Percentiles rank a stretch among this genome's conserved stretches.
Conservation (phyloP, 2,329 filamentous ascomycete genomes). For the Fusarium armeniacum region DNA sequence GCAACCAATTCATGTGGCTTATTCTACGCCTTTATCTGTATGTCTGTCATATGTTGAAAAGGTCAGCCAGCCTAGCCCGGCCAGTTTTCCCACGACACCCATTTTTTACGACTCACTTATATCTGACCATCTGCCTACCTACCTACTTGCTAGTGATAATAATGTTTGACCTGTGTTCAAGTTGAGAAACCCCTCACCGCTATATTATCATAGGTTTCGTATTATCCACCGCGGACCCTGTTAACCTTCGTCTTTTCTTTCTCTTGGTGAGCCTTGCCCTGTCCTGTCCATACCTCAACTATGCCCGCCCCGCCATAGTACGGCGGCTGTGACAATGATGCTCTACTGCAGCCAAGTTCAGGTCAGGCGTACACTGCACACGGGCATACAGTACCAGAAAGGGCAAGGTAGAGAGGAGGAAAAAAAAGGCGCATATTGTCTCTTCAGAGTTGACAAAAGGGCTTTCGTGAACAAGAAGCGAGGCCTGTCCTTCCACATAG, state of each 20-base stretch:
- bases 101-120: neutral
- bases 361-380: slow-evolving; percentile 41
- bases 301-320: slow-evolving; percentile 21
- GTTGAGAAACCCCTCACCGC: slow-evolving; percentile 16
- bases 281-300: slow-evolving; percentile 23
- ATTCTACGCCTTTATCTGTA: slow-evolving; percentile 17
- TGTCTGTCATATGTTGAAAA: neutral
- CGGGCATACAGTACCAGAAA: slow-evolving; percentile 28
- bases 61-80: slow-evolving; percentile 16
- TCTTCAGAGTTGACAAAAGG: slow-evolving; percentile 16
- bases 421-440: slow-evolving; percentile 33
- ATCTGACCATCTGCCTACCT: neutral
- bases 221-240: slow-evolving; percentile 10
- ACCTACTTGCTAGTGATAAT: neutral
- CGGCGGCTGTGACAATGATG: slow-evolving; percentile 35
- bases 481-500: neutral
- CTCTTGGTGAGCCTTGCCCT: slow-evolving; percentile 43
- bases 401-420: slow-evolving; percentile 7
- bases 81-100: neutral
- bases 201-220: neutral
- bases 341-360: slow-evolving; percentile 27
- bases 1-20: slow-evolving; percentile 22
- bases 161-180: neutral
- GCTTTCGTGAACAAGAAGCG: slow-evolving; percentile 5
- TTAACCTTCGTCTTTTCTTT: slow-evolving; percentile 15